Conservation (phyloP, 1,284 basidiomycete genomes). For the Puccinia hordei region DNA sequence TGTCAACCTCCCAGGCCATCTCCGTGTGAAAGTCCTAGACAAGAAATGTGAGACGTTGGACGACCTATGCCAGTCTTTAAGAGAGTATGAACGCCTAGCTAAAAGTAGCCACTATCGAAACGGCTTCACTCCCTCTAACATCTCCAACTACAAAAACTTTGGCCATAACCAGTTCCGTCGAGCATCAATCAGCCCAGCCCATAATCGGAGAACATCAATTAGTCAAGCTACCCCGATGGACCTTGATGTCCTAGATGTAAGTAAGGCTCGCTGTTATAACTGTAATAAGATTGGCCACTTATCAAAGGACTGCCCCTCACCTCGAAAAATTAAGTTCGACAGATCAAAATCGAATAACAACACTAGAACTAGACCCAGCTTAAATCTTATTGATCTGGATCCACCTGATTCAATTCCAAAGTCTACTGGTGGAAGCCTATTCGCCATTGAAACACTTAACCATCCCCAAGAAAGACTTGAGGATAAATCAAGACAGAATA, state of each 20-base stretch:
- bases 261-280: background rate
- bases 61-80: background rate
- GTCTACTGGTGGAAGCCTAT: background rate
- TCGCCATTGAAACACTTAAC: background rate
- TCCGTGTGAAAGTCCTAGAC: background rate
- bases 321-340: background rate
- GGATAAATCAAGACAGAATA: no score
- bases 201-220: no score
- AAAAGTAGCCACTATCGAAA: background rate
- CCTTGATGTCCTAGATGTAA: conserved; percentile 1
- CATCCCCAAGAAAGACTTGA: background rate
- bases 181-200: no score
- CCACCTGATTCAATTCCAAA: background rate
- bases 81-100: background rate
- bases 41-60: background rate
- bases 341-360: background rate
- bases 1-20: background rate
- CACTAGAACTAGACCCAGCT: background rate
- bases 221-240: conserved; percentile 11
- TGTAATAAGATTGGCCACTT: conserved; percentile 16
- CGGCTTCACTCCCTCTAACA: background rate
- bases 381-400: background rate
- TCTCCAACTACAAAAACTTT: no score
- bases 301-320: conserved; percentile 6
- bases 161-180: no score